These are phyloP conservation scores for Juglanconis oblonga DNA, from an alignment of 2,329 filamentous ascomycete genomes.

Conservation along the genomic window DNA sequence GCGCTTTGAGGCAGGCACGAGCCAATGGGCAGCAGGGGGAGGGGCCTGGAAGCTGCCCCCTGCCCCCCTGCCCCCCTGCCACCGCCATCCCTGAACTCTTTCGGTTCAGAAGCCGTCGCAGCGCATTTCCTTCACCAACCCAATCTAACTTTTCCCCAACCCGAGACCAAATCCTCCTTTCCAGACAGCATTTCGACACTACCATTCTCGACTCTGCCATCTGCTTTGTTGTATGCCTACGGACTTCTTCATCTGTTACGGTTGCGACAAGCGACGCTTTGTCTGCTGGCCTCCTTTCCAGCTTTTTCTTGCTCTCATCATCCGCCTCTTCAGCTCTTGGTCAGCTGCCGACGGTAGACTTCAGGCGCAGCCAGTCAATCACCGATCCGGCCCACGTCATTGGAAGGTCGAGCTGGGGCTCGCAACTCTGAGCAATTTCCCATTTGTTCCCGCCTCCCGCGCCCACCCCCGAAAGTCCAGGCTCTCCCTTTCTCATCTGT, in stretches of 20 bases:
- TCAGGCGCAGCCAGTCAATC: not conserved
- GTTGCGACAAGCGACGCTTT: not conserved
- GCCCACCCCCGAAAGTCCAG: not conserved
- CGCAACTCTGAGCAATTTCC: constrained; percentile 9
- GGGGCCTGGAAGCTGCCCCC: too few species aligned
- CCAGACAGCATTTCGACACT: too few species aligned
- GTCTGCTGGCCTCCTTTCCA: not conserved
- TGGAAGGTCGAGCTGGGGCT: constrained; percentile 3
- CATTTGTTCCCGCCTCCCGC: constrained; percentile 8
- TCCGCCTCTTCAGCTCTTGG: not conserved
- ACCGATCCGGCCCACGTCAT: not conserved
- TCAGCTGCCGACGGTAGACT: not conserved
- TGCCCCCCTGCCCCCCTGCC: not conserved
- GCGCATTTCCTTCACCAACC: too few species aligned
- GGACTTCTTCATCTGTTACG: not conserved
- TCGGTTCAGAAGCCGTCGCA: too few species aligned
- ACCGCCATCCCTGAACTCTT: not conserved
- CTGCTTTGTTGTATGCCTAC: not conserved
- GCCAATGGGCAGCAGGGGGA: too few species aligned
- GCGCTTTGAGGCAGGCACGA: too few species aligned
- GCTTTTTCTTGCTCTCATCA: not conserved
- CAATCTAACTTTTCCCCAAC: too few species aligned
- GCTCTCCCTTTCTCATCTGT: constrained; percentile 9
- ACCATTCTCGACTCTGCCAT: too few species aligned
- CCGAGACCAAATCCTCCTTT: too few species aligned